Conservation (phyloP, 2,329 filamentous ascomycete species). For the Colletotrichum incanum region DNA sequence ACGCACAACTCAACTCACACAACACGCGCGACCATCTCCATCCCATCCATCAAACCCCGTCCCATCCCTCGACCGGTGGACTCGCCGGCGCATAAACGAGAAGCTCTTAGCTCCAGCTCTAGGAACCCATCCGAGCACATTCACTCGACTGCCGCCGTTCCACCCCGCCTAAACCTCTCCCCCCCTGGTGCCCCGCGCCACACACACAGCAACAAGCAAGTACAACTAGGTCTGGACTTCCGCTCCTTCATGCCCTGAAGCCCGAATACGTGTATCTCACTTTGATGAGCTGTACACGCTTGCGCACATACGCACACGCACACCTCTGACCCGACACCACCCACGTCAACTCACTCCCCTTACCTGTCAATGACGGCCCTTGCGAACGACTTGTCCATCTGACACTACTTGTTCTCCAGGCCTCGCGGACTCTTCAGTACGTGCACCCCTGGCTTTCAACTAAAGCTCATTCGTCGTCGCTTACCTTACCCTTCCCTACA, state of each 20-base stretch:
- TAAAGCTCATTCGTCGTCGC: conserved; percentile 14
- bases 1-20: neutral
- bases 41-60: conserved; percentile 16
- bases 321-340: neutral
- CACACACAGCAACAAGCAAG: neutral
- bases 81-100: conserved; percentile 37
- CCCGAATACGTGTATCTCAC: conserved; percentile 35
- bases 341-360: conserved; percentile 5
- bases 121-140: conserved; percentile 29
- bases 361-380: conserved; percentile 26
- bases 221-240: conserved; percentile 2
- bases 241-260: conserved; percentile 26
- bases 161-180: conserved; percentile 25
- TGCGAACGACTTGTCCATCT: conserved; percentile 20
- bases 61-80: conserved; percentile 24
- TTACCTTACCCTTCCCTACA: conserved; percentile 19
- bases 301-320: neutral
- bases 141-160: conserved; percentile 15
- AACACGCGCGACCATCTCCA: neutral
- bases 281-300: conserved; percentile 32
- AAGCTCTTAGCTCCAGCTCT: conserved; percentile 36
- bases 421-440: conserved; percentile 18
- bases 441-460: conserved; percentile 32
- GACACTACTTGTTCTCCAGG: conserved; percentile 10
- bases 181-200: conserved; percentile 35